Percentiles rank a stretch among this genome's conserved stretches.
Conservation (phyloP, 768 basidiomycete species). For the Fistulinella prunicolor region DNA sequence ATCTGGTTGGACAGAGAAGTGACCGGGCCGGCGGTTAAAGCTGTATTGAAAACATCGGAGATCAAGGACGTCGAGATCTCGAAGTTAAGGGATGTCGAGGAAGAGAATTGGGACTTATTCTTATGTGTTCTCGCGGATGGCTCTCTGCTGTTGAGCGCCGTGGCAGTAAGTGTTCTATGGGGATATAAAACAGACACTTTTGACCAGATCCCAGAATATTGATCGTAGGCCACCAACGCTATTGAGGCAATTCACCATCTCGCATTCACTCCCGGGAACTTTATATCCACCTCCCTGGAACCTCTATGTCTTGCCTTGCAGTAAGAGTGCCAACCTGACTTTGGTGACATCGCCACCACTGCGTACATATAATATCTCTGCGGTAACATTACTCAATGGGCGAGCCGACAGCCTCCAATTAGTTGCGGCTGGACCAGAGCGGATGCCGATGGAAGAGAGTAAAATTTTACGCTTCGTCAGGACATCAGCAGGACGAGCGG, state of each 20-base stretch:
- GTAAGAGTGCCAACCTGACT: slow-evolving; percentile 43
- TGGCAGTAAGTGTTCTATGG: slow-evolving; percentile 52
- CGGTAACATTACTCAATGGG: slow-evolving; percentile 61
- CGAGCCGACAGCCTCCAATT: slow-evolving; percentile 49
- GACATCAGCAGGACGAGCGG: slow-evolving; percentile 75
- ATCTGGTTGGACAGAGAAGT: slow-evolving; percentile 71
- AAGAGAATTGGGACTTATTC: slow-evolving; percentile 80
- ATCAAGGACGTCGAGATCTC: slow-evolving; percentile 22
- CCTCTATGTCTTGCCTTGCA: slow-evolving; percentile 52
- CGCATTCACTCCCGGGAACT: slow-evolving; percentile 54
- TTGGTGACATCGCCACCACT: slow-evolving; percentile 69
- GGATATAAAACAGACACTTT: background rate
- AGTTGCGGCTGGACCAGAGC: slow-evolving; percentile 39
- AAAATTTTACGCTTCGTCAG: slow-evolving; percentile 63
- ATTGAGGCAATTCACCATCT: slow-evolving; percentile 68
- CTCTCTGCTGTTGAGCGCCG: slow-evolving; percentile 67
- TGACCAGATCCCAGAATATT: slow-evolving; percentile 60
- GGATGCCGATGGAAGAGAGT: slow-evolving; percentile 45
- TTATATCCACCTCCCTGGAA: slow-evolving; percentile 48
- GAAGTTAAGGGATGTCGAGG: slow-evolving; percentile 57
- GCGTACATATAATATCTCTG: slow-evolving; percentile 55
- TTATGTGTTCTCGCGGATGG: slow-evolving; percentile 69
- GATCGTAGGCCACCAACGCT: slow-evolving; percentile 86
- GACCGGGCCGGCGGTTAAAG: slow-evolving; percentile 46
- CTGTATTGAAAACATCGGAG: slow-evolving; percentile 37